These are phyloP conservation scores for Setaria viridis DNA, from an alignment of 202 grass and related monocot species.

Conservation along the genomic window DNA sequence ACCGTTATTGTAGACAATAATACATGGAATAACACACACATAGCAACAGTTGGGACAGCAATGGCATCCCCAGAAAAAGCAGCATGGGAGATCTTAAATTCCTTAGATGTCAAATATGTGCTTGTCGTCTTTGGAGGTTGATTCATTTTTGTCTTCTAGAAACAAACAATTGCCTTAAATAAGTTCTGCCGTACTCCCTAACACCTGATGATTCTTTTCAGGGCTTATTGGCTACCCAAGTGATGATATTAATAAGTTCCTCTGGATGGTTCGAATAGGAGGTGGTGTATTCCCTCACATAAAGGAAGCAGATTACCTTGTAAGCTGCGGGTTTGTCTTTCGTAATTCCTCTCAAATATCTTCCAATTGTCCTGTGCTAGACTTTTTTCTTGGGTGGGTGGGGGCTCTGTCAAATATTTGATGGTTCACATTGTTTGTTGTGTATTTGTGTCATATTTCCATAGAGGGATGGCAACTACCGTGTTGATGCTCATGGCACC, in stretches of 20 bases:
- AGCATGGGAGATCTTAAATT: conserved; percentile 97
- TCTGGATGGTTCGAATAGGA: conserved; percentile 99
- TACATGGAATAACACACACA: conserved; percentile 99
- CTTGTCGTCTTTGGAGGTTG: conserved; percentile 98
- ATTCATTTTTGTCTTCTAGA: conserved; percentile 29
- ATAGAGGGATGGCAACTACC: conserved; percentile 95
- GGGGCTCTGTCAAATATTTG: neutral
- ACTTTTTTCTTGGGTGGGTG: neutral
- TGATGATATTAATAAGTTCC: conserved; percentile 99
- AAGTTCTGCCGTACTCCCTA: conserved; percentile 17
- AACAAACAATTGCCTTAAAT: conserved; percentile 14
- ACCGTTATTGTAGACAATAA: conserved; percentile 99
- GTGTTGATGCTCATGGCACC: conserved; percentile 94
- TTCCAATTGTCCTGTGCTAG: neutral
- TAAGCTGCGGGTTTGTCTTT: conserved; percentile 52
- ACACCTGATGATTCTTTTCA: conserved; percentile 28
- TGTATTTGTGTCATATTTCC: neutral
- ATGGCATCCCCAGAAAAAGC: conserved; percentile 99
- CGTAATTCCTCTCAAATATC: neutral
- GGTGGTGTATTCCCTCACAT: conserved; percentile 99
- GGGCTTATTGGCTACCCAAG: conserved; percentile 98
- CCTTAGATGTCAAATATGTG: conserved; percentile 99
- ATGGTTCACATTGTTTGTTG: neutral
- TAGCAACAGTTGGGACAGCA: conserved; percentile 97
- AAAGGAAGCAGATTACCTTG: conserved; percentile 98